Conservation (phyloP, 2,329 filamentous ascomycete genomes). For the Apiospora phragmitis region DNA sequence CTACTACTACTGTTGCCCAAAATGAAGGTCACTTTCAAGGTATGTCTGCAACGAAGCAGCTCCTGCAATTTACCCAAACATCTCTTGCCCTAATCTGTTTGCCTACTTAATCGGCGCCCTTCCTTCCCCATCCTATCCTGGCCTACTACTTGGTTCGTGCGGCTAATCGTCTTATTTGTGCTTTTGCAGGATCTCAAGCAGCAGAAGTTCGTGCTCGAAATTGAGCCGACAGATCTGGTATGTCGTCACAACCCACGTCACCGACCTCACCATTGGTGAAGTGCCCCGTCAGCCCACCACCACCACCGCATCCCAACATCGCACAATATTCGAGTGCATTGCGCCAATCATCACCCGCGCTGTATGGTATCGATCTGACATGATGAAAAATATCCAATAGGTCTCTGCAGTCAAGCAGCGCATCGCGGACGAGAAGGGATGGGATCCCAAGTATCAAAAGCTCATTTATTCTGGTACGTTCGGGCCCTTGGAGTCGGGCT, state of each 20-base stretch:
- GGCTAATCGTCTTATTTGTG: background rate
- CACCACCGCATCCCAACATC: background rate
- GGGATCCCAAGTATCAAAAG: conserved; percentile 88
- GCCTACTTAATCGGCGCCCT: background rate
- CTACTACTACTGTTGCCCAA: conserved; percentile 31
- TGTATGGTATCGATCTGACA: conserved; percentile 2
- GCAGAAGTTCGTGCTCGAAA: conserved; percentile 96
- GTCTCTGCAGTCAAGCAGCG: conserved; percentile 90
- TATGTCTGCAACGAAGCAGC: conserved; percentile 34
- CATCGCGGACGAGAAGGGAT: conserved; percentile 89
- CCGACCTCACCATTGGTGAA: conserved; percentile 12
- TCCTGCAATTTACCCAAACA: conserved; percentile 11
- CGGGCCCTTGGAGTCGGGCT: background rate
- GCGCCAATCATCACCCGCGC: background rate
- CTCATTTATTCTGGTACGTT: conserved; percentile 93
- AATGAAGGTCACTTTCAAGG: conserved; percentile 71
- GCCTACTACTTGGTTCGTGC: background rate
- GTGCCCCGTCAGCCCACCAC: conserved; percentile 17
- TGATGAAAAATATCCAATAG: conserved; percentile 43
- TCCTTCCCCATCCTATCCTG: background rate
- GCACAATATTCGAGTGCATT: conserved; percentile 4
- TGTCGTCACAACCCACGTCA: conserved; percentile 40
- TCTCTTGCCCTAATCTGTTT: conserved; percentile 3
- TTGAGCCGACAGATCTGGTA: conserved; percentile 90
- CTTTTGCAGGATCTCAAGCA: conserved; percentile 85